Conservation (phyloP, 148 eudicot genomes). For the Suaeda aralocaspica region DNA sequence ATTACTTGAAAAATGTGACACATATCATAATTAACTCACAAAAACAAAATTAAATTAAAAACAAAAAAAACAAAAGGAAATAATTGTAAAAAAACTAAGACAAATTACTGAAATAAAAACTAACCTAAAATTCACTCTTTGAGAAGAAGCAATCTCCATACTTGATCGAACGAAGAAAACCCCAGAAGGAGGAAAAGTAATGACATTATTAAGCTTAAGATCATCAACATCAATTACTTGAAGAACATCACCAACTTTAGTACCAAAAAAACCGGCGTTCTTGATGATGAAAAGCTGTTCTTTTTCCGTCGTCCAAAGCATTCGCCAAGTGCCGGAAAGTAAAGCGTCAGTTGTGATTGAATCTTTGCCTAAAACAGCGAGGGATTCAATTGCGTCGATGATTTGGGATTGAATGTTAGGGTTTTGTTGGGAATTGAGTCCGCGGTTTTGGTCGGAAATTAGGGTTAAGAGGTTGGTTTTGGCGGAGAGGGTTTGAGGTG, state of each 20-base stretch:
- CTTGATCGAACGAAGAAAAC: constrained; percentile 86
- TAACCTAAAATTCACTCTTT: constrained; percentile 82
- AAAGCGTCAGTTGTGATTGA: constrained; percentile 53
- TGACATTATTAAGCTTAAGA: constrained; percentile 62
- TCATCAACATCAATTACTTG: constrained; percentile 81
- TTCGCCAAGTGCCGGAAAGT: constrained; percentile 84
- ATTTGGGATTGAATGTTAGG: constrained; percentile 57
- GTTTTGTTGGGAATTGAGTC: constrained; percentile 70
- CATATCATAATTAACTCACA: neutral
- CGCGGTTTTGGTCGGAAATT: constrained; percentile 81
- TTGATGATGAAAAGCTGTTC: constrained; percentile 80
- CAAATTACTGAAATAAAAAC: neutral
- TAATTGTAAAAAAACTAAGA: neutral
- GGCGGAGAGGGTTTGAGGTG: constrained; percentile 49
- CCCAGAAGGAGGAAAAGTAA: constrained; percentile 85
- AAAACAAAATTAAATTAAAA: too few species aligned
- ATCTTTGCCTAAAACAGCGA: constrained; percentile 43
- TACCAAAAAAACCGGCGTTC: constrained; percentile 67
- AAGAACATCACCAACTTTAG: constrained; percentile 69
- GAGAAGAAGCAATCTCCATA: constrained; percentile 63
- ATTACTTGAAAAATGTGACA: neutral
- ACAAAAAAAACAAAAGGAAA: too few species aligned
- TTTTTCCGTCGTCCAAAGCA: constrained; percentile 96
- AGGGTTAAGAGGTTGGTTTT: constrained; percentile 69
- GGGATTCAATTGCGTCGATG: constrained; percentile 49